Conservation (phyloP, 768 basidiomycete species). For the Auriscalpium orientale region DNA sequence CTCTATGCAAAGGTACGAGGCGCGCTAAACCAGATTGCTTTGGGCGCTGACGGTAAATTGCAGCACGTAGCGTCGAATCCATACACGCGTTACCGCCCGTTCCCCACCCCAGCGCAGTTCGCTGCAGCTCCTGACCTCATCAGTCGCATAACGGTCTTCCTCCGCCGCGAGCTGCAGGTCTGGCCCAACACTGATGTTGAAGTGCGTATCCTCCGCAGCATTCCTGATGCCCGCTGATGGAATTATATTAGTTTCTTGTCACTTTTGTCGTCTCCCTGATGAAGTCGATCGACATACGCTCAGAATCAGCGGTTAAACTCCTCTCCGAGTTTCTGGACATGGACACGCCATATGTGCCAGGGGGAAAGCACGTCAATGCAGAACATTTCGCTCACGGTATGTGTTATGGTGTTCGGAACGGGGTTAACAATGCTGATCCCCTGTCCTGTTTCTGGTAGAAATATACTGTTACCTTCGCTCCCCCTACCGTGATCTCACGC, state of each 20-base stretch:
- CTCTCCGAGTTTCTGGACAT: conserved; percentile 87
- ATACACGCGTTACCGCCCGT: conserved; percentile 82
- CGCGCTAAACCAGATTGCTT: background rate
- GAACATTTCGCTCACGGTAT: conserved; percentile 93
- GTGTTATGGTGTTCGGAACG: conserved; percentile 14
- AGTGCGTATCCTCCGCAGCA: conserved; percentile 32
- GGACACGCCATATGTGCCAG: conserved; percentile 49
- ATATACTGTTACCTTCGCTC: conserved; percentile 85
- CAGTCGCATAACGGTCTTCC: conserved; percentile 68
- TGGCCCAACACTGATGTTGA: conserved; percentile 91
- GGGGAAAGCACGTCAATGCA: conserved; percentile 57
- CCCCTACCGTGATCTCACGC: conserved; percentile 75
- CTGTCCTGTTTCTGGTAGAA: conserved; percentile 38
- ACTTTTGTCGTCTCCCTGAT: conserved; percentile 85
- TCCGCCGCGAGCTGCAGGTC: conserved; percentile 79
- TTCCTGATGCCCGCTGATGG: conserved; percentile 9
- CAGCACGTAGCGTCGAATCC: conserved; percentile 90
- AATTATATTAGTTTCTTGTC: conserved; percentile 66
- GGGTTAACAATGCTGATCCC: no score
- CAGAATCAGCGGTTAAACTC: conserved; percentile 76
- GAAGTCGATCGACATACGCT: conserved; percentile 89
- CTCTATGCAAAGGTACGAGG: conserved; percentile 77
- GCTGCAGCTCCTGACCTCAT: conserved; percentile 67
- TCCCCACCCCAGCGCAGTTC: conserved; percentile 82
- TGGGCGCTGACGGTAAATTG: no score